Evolutionary conservation across 2,329 filamentous ascomycete species (phyloP).

Genomic region (Keithomyces neogunnii): DNA sequence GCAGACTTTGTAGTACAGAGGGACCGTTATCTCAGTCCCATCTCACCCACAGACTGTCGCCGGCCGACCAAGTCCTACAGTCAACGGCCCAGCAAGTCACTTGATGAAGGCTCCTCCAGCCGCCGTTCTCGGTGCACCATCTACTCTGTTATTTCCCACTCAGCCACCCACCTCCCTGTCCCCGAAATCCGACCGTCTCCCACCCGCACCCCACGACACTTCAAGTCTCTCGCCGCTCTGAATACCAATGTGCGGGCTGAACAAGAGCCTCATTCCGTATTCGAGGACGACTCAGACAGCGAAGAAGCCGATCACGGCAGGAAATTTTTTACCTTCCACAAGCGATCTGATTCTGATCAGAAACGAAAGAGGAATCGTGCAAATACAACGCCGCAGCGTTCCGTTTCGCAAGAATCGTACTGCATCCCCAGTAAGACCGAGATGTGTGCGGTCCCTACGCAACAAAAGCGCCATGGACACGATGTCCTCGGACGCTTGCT

Average conservation of each 20-base stretch:
- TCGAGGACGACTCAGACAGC: slow-evolving; percentile 38
- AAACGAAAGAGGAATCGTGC: slow-evolving; percentile 8
- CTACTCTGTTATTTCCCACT: slow-evolving; percentile 15
- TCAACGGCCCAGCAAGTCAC: not conserved
- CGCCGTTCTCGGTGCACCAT: slow-evolving; percentile 8
- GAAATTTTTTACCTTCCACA: slow-evolving; percentile 34
- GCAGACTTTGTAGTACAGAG: not conserved
- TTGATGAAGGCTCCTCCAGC: not conserved
- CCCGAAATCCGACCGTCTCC: slow-evolving; percentile 9
- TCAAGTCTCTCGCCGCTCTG: slow-evolving; percentile 17
- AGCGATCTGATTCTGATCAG: slow-evolving; percentile 25
- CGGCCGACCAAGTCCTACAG: not conserved
- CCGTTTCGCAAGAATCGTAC: slow-evolving; percentile 11
- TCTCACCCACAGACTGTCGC: slow-evolving; percentile 10
- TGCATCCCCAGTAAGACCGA: no score
- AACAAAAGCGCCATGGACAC: slow-evolving; percentile 19
- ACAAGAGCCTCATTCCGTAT: slow-evolving; percentile 32
- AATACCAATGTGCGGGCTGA: slow-evolving; percentile 13
- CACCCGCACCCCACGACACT: slow-evolving; percentile 13
- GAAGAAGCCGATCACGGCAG: slow-evolving; percentile 14
- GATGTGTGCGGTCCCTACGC: not conserved
- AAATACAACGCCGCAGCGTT: slow-evolving; percentile 8
- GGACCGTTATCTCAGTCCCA: not conserved
- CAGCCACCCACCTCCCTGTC: slow-evolving; percentile 14
- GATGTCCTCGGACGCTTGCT: slow-evolving; percentile 31